Evolutionary conservation across 495 filamentous ascomycete species (phyloP), one percentile per base, ranked within the genome.

Genomic region (Achaetomiella virescens): DNA sequence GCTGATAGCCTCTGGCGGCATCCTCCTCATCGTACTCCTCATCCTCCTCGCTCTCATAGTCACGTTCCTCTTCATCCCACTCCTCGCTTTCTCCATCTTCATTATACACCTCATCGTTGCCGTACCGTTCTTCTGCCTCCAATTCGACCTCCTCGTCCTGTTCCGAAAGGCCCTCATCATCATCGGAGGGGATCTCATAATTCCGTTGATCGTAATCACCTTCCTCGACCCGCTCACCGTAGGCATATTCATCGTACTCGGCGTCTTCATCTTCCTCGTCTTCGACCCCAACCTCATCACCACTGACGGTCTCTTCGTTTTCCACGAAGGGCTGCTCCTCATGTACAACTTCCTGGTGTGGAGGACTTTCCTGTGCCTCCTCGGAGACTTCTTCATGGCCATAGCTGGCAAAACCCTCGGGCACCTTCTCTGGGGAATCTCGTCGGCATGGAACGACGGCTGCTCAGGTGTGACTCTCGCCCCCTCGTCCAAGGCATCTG

Each of bases 131-230:
- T 11, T 59, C 48, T 37, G 61, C 58, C 18, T 66, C 66, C 1
- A 55, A 24, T 10, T 55, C 52, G 10, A 48, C 14, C 45, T 74
- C 67, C 6, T 74, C 69, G 1, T 70, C 70, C 10, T 79, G 71
- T 12, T 69, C 67, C 4, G 61, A 66, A 11, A 62, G 42, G 8
- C 64, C 67, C n/a, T 70, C 67, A 4, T 71, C 65, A 22, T 73
- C 68, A 10, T 69, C 68, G 2, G 55, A 40, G 2, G 59, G 59
- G 1, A 55, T 49, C 9, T 60, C 51, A 17, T 66, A 65, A 7
- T 56, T 61, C 40, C 65, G 61, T 38, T 62, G 67, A n/a, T 66
- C 65, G 36, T 70, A 66, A 21, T 68, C 69, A 3, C 64, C 67
- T 29, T 61, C 60, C 38, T 70, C 69, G 15, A 65, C 7, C n/a